These are phyloP conservation scores for Aspergillus neotritici DNA, from an alignment of 2,329 filamentous ascomycete species.

Conservation along the genomic window DNA sequence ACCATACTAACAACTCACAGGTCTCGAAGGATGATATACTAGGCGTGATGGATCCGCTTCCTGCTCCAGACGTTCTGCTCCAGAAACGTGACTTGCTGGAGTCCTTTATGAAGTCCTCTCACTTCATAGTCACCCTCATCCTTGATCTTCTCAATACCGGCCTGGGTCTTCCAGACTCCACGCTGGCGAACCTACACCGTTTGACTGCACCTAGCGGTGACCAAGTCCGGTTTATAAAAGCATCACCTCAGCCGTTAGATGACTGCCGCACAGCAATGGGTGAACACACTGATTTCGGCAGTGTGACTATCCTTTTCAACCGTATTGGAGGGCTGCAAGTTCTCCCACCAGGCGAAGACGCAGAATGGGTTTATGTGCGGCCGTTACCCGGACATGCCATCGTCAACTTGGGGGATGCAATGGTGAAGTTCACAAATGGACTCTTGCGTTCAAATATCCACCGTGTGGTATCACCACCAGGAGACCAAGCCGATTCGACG, in stretches of 20 bases:
- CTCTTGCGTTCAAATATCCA: constrained; percentile 41
- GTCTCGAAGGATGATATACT: constrained; percentile 51
- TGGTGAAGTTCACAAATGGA: constrained; percentile 43
- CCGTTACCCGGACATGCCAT: constrained; percentile 46
- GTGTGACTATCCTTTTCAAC: constrained; percentile 53
- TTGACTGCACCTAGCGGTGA: constrained; percentile 43
- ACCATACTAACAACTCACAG: constrained; percentile 17
- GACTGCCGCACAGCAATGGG: constrained; percentile 43
- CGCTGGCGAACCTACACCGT: constrained; percentile 44
- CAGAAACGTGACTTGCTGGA: constrained; percentile 33
- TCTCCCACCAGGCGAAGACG: constrained; percentile 37
- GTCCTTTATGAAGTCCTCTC: constrained; percentile 43
- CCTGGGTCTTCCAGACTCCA: constrained; percentile 39
- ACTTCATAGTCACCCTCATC: constrained; percentile 43
- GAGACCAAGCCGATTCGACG: constrained; percentile 39
- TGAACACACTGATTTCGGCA: constrained; percentile 55
- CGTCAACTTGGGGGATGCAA: constrained; percentile 41
- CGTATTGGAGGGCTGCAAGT: constrained; percentile 52
- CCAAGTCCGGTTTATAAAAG: constrained; percentile 50
- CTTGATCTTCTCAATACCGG: constrained; percentile 42
- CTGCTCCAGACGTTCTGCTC: constrained; percentile 40
- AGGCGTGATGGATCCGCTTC: constrained; percentile 32
- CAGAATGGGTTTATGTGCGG: constrained; percentile 49
- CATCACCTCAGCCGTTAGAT: constrained; percentile 42
- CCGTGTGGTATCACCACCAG: constrained; percentile 47